A percentile compares a stretch with the other conserved stretches of the same genome.
Conservation (phyloP, 176 grass and related monocot genomes). For the Oryza glumipatula region DNA sequence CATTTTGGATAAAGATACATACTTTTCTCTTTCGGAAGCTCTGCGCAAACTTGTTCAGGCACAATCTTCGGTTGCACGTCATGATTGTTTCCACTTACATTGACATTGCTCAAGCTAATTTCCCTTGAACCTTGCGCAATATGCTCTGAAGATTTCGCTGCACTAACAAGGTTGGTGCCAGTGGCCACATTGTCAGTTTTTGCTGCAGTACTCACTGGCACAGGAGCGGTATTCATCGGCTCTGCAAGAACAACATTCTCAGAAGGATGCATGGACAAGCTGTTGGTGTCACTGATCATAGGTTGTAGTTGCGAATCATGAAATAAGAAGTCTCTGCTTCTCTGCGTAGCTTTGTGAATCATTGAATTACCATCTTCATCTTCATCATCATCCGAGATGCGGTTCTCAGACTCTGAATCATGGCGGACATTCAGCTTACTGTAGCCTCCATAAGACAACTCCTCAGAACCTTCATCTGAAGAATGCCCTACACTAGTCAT, state of each 20-base stretch:
- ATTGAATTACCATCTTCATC: slow-evolving; percentile 32
- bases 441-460: slow-evolving; percentile 52
- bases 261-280: slow-evolving; percentile 20
- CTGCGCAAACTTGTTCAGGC: slow-evolving; percentile 39
- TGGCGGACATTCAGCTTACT: slow-evolving; percentile 52
- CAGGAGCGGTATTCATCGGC: slow-evolving; percentile 19
- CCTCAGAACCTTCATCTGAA: slow-evolving; percentile 36
- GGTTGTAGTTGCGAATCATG: slow-evolving; percentile 34
- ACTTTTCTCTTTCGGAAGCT: slow-evolving; percentile 62
- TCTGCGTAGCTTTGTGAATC: slow-evolving; percentile 1
- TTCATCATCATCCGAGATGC: slow-evolving; percentile 42
- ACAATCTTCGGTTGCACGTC: not conserved
- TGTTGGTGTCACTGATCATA: slow-evolving; percentile 17
- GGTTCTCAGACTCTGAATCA: slow-evolving; percentile 63
- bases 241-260: slow-evolving; percentile 15
- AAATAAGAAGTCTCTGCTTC: slow-evolving; percentile 27
- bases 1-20: slow-evolving; percentile 48
- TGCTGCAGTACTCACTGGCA: slow-evolving; percentile 30
- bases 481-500: slow-evolving; percentile 45
- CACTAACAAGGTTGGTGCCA: not conserved
- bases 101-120: slow-evolving; percentile 45
- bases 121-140: slow-evolving; percentile 49
- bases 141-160: slow-evolving; percentile 36
- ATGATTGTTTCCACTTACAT: slow-evolving; percentile 16
- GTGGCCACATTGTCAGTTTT: not conserved